A percentile compares a stretch with the other conserved stretches of the same genome.
phyloP scores from a whole-genome alignment of 2,329 filamentous ascomycete genomes.

The Botryotinia convoluta region DNA sequence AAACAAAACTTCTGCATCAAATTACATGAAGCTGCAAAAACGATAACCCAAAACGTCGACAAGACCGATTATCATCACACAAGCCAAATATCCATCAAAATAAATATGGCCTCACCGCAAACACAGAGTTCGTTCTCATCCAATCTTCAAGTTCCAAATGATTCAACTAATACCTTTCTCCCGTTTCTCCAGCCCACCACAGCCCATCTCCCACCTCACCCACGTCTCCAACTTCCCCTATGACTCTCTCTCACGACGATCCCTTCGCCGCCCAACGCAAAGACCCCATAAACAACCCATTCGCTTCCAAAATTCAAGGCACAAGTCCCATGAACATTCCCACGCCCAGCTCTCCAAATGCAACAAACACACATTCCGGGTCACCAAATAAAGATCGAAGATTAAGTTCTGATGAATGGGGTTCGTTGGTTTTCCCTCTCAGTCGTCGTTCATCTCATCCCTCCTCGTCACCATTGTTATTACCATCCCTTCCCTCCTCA shows the following conservation, averaged over 20 bases:
- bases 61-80: neutral
- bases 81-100: neutral
- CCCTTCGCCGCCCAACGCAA: conserved; percentile 17
- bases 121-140: conserved; percentile 6
- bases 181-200: neutral
- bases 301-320: neutral
- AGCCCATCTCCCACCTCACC: conserved; percentile 5
- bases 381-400: conserved; percentile 13
- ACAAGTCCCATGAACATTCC: conserved; percentile 4
- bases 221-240: neutral
- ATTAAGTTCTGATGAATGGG: conserved; percentile 23
- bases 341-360: neutral
- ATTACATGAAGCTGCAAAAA: conserved; percentile 6
- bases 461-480: neutral
- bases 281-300: neutral
- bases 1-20: neutral
- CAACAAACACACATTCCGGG: conserved; percentile 1
- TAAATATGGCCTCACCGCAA: conserved; percentile 15
- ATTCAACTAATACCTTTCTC: neutral
- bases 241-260: neutral
- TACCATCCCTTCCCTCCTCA: conserved; percentile 3
- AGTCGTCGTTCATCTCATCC: conserved; percentile 1
- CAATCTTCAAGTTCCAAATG: neutral
- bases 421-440: conserved; percentile 13
- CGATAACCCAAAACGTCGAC: neutral